Evolutionary conservation across 352 stramenopile species (phyloP), one percentile per base, ranked within the genome.

Genomic region (Phytophthora megakarya): DNA sequence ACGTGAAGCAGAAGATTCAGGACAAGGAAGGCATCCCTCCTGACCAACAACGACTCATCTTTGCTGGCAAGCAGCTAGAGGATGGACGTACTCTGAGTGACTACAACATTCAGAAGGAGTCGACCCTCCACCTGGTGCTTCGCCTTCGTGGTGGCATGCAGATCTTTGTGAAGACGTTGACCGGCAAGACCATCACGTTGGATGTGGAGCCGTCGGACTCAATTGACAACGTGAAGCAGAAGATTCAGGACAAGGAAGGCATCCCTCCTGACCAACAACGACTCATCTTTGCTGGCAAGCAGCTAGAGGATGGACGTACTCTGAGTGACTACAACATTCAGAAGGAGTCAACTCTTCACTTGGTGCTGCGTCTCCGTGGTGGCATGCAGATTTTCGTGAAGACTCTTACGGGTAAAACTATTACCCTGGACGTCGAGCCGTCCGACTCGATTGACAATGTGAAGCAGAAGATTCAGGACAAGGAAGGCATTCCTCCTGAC

Each of bases 401-500:
- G 88, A 97, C 91, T 70, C 85, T 97, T 57, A 97, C 91, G 75
- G 98, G 98, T 73, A 99, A 99, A 84, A 99, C 97, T 61, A 99
- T 99, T 88, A 99, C 98, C 54, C 86, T 99, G 49, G 97, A 99
- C 87, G 98, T 99, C 42, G 98, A 99, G 84, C 95, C 98, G 38
- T 97, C 88, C 38, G 98, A 99, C 82, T 98, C 95, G 65, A 99
- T 99, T 89, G 97, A 99, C 81, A 99, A 99, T 88, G 97, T 99
- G 62, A 99, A 99, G 93, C 89, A 96, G 66, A 99, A 99, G 95
- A 99, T 99, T 75, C 98, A 99, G 88, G 98, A 99, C 85, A 99
- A 99, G 93, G 98, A 99, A 84, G 98, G 85, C 88, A 99, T 99
- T 67, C 98, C 98, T 44, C 97, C 98, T 72, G 97, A 99, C 96